Base-by-base conservation (phyloP, 2,329 filamentous ascomycete species). In the Balansia obtecta region DNA sequence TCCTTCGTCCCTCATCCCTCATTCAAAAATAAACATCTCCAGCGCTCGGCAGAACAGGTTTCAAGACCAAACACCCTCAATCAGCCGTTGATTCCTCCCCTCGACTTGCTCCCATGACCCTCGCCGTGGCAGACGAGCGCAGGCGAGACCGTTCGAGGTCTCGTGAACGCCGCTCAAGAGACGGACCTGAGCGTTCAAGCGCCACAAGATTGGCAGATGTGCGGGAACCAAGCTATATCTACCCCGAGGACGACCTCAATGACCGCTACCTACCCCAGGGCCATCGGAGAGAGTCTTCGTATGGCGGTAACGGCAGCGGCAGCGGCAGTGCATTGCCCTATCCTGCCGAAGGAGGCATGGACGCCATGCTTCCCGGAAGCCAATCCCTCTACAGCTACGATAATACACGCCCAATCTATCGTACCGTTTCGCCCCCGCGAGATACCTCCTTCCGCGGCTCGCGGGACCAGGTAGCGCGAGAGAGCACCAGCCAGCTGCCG, bases 101-200 rank as follows among this genome's bases (percentile, higher is more conserved):
- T 41, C 41, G 10, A 27, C 15, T 33, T 20, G 12, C 50, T 48
- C 57, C 52, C 58, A 80, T 79, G 76, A 78, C 77, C 57, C 67
- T 78, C 43, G 66, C 69, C 50, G 70, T 76, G 49, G 71, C 73
- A 52, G 70, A 71, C 50, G 61, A 61, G 52, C 63, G 65, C 46
- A 68, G 68, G 44, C 70, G 71, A 49, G 70, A 66, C 46, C 73
- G 74, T 49, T 73, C 74, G 48, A 68, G 67, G 62, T 59, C 71
- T 65, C 61, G 65, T 53, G 63, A 65, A 51, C 60, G 61, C 32
- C 65, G 65, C 44, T 54, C 61, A n/a, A 60, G 54, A 45, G 61
- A 63, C 37, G 61, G 65, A 12, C 52, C 57, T 7, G 60, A 62
- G 50, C 60, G 61, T 48, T 62, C 63, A 22, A 57, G 60, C 16